These are phyloP conservation scores for Moringa oleifera DNA, from an alignment of 345 rosid species.

Conservation along the genomic window DNA sequence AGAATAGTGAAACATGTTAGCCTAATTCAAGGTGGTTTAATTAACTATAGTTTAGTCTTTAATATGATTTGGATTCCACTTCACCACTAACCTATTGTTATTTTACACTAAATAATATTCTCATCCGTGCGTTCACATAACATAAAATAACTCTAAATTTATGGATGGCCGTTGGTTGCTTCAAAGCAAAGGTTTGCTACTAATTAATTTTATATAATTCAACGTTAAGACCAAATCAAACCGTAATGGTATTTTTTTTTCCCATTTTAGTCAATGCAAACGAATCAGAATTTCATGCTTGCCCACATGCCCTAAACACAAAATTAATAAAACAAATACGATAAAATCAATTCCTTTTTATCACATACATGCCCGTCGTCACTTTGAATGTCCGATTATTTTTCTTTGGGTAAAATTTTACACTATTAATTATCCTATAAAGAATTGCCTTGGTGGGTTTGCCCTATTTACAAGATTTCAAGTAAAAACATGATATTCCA, in stretches of 20 bases:
- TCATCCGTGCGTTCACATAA: conserved; percentile 20
- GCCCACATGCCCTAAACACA: no score
- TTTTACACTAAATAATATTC: conserved; percentile 12
- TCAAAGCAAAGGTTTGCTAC: conserved; percentile 19
- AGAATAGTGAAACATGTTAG: conserved; percentile 5
- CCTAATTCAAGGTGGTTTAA: background rate
- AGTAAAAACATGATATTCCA: background rate
- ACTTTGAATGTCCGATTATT: no score
- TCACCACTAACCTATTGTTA: conserved; percentile 20
- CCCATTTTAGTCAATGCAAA: background rate
- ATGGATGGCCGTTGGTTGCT: conserved; percentile 9
- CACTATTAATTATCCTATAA: no score
- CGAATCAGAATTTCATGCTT: background rate
- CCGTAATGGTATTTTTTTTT: background rate
- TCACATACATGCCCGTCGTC: no score
- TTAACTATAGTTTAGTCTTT: conserved; percentile 7
- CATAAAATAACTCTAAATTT: conserved; percentile 5
- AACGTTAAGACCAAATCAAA: conserved; percentile 1
- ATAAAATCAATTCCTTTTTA: no score
- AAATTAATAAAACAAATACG: no score
- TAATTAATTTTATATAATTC: background rate
- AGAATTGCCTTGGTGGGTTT: no score
- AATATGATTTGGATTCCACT: conserved; percentile 36
- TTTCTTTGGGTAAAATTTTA: no score
- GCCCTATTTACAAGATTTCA: background rate